Evolutionary conservation across 23 red algal species (phyloP).

Genomic region (Cyanidium caldarium): DNA sequence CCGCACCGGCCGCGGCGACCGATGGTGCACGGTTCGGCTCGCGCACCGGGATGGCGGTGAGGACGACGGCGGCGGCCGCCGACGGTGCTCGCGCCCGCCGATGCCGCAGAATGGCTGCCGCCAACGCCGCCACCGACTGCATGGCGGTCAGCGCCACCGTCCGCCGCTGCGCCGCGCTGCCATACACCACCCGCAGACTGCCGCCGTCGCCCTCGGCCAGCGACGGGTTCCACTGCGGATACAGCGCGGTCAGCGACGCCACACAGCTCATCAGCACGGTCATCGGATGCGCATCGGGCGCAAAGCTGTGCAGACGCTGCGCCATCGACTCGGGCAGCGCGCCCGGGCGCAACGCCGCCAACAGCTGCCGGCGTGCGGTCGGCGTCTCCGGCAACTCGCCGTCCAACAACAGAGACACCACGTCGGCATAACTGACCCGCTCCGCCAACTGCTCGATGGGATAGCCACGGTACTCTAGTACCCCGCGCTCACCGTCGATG

Average conservation of each 20-base stretch:
- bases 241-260: constrained; percentile 27
- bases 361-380: background rate
- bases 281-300: constrained; percentile 65
- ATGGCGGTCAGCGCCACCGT: background rate
- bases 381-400: constrained; percentile 28
- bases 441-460: constrained; percentile 56
- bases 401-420: constrained; percentile 45
- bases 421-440: constrained; percentile 18
- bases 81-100: too few relatives aligned
- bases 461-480: constrained; percentile 73
- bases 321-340: constrained; percentile 8
- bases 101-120: background rate
- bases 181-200: background rate
- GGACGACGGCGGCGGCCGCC: too few relatives aligned
- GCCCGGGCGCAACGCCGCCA: background rate
- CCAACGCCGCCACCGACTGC: background rate
- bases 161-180: background rate
- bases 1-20: background rate
- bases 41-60: background rate
- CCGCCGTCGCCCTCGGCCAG: constrained; percentile 12
- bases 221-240: constrained; percentile 56
- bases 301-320: constrained; percentile 22
- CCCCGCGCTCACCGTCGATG: constrained; percentile 46
- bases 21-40: too few relatives aligned
- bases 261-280: constrained; percentile 40